These are phyloP conservation scores for Candida ficus DNA, from an alignment of 805 yeast genomes.

Conservation along the genomic window DNA sequence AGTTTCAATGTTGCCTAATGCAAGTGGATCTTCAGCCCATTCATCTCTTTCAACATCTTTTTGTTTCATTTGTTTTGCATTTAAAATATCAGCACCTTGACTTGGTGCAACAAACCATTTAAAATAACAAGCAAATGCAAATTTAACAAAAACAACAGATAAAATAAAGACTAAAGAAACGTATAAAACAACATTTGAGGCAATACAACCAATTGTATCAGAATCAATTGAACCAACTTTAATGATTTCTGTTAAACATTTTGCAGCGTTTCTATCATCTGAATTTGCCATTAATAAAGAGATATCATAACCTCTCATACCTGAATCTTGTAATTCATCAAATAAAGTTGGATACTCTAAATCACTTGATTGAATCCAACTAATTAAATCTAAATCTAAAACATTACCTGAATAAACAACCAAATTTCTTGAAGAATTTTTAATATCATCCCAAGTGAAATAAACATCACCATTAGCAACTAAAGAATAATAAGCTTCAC, in stretches of 20 bases:
- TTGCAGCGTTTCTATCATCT: slow-evolving; percentile 64
- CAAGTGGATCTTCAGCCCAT: slow-evolving; percentile 70
- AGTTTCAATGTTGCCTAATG: slow-evolving; percentile 45
- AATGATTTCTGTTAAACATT: slow-evolving; percentile 78
- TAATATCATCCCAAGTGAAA: slow-evolving; percentile 86
- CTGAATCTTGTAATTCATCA: slow-evolving; percentile 50
- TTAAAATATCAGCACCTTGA: slow-evolving; percentile 73
- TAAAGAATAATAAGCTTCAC: slow-evolving; percentile 60
- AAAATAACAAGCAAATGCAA: slow-evolving; percentile 82
- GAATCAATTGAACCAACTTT: slow-evolving; percentile 89
- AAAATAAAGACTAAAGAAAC: slow-evolving; percentile 81
- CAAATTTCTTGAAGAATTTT: slow-evolving; percentile 62
- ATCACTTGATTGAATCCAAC: slow-evolving; percentile 70
- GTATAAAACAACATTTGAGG: slow-evolving; percentile 77
- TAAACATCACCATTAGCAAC: slow-evolving; percentile 67
- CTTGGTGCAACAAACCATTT: slow-evolving; percentile 73
- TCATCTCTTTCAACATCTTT: slow-evolving; percentile 69
- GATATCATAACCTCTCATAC: slow-evolving; percentile 73
- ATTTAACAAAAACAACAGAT: slow-evolving; percentile 72
- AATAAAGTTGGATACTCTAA: slow-evolving; percentile 70
- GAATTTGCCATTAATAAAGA: slow-evolving; percentile 65
- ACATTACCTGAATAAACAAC: slow-evolving; percentile 89
- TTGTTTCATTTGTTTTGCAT: slow-evolving; percentile 53
- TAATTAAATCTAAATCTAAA: slow-evolving; percentile 68
- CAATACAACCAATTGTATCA: slow-evolving; percentile 89